phyloP scores from a whole-genome alignment of 1,139 yeast species.

The Saccharomycopsis hybrid region DNA sequence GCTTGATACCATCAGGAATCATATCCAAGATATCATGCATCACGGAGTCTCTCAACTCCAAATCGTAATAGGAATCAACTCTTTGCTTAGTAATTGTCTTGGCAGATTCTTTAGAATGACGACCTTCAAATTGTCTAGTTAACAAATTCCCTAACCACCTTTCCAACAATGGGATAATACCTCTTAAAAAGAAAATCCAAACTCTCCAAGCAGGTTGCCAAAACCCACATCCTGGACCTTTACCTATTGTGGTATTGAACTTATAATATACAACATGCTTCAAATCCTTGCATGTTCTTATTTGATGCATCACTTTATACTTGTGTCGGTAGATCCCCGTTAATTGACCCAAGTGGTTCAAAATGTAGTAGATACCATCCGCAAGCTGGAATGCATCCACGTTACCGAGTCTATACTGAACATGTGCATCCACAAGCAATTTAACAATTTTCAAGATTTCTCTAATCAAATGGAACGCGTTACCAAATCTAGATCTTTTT shows the following conservation, averaged over 20 bases:
- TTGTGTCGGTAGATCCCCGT: conserved; percentile 97
- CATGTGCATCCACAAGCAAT: conserved; percentile 87
- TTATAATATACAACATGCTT: conserved; percentile 84
- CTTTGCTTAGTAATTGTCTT: conserved; percentile 94
- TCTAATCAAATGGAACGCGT: conserved; percentile 89
- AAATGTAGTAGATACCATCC: conserved; percentile 83
- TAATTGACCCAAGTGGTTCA: conserved; percentile 90
- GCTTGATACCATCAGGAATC: conserved; percentile 94
- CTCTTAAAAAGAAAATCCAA: conserved; percentile 89
- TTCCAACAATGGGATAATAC: conserved; percentile 87
- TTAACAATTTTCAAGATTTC: conserved; percentile 80
- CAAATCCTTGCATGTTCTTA: conserved; percentile 89
- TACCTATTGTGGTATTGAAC: conserved; percentile 75
- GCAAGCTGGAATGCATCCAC: conserved; percentile 92
- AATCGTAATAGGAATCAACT: conserved; percentile 88
- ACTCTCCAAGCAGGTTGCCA: conserved; percentile 99
- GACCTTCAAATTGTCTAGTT: conserved; percentile 93
- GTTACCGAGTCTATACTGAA: conserved; percentile 82
- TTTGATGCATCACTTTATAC: conserved; percentile 97
- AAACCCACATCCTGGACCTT: conserved; percentile 98
- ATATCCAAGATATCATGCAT: conserved; percentile 93
- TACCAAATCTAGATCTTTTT: conserved; percentile 91
- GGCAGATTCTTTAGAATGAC: conserved; percentile 86
- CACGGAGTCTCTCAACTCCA: conserved; percentile 89
- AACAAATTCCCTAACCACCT: conserved; percentile 91